These are phyloP conservation scores for Hymenoscyphus scutula DNA, from an alignment of 2,329 filamentous ascomycete species.

Conservation along the genomic window DNA sequence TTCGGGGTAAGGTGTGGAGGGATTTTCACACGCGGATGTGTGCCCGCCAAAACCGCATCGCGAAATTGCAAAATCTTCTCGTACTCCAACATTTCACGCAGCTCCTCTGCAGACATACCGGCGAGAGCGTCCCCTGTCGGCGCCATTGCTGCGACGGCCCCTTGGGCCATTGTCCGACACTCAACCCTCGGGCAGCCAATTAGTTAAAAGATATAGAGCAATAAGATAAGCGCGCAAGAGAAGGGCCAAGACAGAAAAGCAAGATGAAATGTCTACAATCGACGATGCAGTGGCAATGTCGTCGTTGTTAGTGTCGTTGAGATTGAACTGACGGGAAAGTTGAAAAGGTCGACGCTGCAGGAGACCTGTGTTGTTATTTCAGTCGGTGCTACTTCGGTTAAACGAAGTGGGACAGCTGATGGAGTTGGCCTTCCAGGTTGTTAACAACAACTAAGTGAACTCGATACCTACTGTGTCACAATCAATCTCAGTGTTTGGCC, in stretches of 20 bases:
- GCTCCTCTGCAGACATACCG: conserved; percentile 45
- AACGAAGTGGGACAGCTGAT: too few species aligned
- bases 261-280: conserved; percentile 14
- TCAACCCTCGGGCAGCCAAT: conserved; percentile 21
- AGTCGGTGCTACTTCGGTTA: too few species aligned
- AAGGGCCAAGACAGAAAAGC: conserved; percentile 13
- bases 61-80: conserved; percentile 77
- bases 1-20: conserved; percentile 43
- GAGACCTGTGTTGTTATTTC: background rate
- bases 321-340: background rate
- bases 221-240: conserved; percentile 15
- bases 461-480: too few species aligned
- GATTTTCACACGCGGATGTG: conserved; percentile 62
- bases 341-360: background rate
- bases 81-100: conserved; percentile 65
- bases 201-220: conserved; percentile 23
- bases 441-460: too few species aligned
- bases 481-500: too few species aligned
- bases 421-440: too few species aligned
- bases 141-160: conserved; percentile 36
- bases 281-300: conserved; percentile 9
- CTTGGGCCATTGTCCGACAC: conserved; percentile 35
- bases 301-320: conserved; percentile 5
- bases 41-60: conserved; percentile 77
- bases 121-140: conserved; percentile 29